Percentiles rank a stretch among this genome's conserved stretches.
Conservation (phyloP, 2,329 filamentous ascomycete genomes). For the Alternaria atra region DNA sequence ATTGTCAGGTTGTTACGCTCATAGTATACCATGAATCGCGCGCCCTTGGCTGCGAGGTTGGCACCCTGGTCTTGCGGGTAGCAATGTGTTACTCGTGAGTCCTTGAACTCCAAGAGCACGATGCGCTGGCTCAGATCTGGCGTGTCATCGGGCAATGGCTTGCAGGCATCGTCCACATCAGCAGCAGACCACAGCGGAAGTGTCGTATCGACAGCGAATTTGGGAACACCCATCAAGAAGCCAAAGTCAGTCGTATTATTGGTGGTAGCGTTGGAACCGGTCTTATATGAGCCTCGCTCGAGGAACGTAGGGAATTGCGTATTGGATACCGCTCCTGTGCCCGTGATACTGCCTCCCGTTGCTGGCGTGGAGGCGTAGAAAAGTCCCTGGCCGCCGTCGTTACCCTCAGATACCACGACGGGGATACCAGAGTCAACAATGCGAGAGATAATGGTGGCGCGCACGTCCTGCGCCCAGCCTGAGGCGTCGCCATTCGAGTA, state of each 20-base stretch:
- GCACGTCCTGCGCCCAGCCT: constrained; percentile 50
- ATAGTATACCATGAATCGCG: constrained; percentile 57
- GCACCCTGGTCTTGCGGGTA: constrained; percentile 27
- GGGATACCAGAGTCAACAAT: constrained; percentile 60
- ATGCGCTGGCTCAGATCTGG: constrained; percentile 67
- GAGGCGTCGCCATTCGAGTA: constrained; percentile 24
- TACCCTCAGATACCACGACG: constrained; percentile 62
- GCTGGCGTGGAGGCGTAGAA: constrained; percentile 58
- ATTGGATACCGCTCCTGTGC: constrained; percentile 58
- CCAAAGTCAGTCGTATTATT: constrained; percentile 39
- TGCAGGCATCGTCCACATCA: constrained; percentile 62
- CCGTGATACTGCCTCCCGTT: constrained; percentile 54
- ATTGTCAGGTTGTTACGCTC: constrained; percentile 21
- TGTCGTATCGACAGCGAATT: constrained; percentile 23
- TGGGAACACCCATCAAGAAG: constrained; percentile 47
- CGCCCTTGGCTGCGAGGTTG: constrained; percentile 60
- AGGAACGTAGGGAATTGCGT: constrained; percentile 31
- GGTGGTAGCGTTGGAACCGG: constrained; percentile 43
- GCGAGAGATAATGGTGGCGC: constrained; percentile 53
- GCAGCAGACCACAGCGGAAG: constrained; percentile 50
- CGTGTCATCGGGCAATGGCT: constrained; percentile 61
- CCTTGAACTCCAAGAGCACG: constrained; percentile 48
- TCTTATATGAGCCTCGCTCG: constrained; percentile 30
- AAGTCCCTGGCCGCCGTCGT: constrained; percentile 59
- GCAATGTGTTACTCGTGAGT: constrained; percentile 21